Percentiles rank a stretch among this genome's conserved stretches.
Conservation (phyloP, 2,329 filamentous ascomycete species). For the Pestalotiopsis sp. region DNA sequence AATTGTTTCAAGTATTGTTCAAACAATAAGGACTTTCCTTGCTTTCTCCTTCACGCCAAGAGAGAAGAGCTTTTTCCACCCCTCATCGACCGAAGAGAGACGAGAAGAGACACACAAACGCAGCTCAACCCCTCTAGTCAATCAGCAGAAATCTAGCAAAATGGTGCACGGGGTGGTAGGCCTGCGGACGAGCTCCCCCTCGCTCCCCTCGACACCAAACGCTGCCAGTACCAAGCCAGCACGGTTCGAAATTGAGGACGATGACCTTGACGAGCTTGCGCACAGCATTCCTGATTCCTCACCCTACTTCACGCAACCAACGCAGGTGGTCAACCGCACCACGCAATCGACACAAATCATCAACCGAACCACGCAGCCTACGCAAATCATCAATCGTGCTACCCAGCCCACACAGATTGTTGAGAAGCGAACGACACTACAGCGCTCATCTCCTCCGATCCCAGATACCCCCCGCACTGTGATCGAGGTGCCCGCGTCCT, state of each 20-base stretch:
- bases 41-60: neutral
- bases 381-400: slow-evolving; percentile 53
- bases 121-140: neutral
- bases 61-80: neutral
- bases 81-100: neutral
- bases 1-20: neutral
- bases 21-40: neutral
- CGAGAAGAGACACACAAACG: neutral
- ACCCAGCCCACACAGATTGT: slow-evolving; percentile 43
- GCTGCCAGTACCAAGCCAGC: slow-evolving; percentile 15
- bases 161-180: slow-evolving; percentile 12
- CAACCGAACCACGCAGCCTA: slow-evolving; percentile 53
- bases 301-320: slow-evolving; percentile 49
- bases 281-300: slow-evolving; percentile 38
- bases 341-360: slow-evolving; percentile 59
- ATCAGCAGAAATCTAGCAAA: neutral
- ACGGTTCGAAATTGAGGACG: slow-evolving; percentile 30
- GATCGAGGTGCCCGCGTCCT: slow-evolving; percentile 87
- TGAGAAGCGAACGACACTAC: slow-evolving; percentile 32
- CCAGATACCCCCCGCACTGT: slow-evolving; percentile 43
- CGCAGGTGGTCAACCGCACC: slow-evolving; percentile 27
- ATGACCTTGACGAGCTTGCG: slow-evolving; percentile 47
- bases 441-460: slow-evolving; percentile 32
- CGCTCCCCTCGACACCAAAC: slow-evolving; percentile 15
- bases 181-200: slow-evolving; percentile 15